phyloP scores from a whole-genome alignment of 768 basidiomycete species.

The Macrolepiota dolichaula region DNA sequence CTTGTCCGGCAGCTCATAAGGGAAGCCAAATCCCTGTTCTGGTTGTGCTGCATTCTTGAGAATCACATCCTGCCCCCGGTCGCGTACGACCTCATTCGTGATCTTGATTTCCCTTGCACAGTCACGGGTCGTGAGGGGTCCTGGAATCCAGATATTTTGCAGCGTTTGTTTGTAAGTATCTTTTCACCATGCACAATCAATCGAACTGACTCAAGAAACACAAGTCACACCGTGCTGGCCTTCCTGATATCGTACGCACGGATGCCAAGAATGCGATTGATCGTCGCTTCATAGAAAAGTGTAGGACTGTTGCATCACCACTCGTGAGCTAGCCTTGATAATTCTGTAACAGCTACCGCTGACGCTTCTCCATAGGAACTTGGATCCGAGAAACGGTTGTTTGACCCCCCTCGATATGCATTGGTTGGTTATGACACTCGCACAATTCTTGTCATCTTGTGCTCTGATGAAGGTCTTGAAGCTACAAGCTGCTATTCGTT shows the following conservation, averaged over 20 bases:
- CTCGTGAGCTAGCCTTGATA: neutral
- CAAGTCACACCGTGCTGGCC: neutral
- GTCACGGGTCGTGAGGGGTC: no score
- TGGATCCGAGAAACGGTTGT: neutral
- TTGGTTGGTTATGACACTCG: neutral
- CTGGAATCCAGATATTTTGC: no score
- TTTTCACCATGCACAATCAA: neutral
- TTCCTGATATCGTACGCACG: neutral
- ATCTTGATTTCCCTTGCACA: no score
- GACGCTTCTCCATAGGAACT: neutral
- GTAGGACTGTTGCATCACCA: neutral
- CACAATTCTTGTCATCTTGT: neutral
- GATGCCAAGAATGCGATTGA: neutral
- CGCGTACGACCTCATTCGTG: no score
- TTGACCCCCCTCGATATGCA: neutral
- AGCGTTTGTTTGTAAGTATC: no score
- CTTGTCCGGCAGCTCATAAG: no score
- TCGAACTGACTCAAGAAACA: neutral
- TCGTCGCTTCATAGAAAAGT: neutral
- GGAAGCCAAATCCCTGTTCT: no score
- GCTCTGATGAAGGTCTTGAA: neutral
- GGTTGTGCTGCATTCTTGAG: no score
- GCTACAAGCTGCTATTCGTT: neutral
- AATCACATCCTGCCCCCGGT: no score
- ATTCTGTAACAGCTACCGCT: neutral